Percentiles rank a stretch among this genome's conserved stretches.
Conservation (phyloP, 176 grass and related monocot species). For the Carex parvula region DNA sequence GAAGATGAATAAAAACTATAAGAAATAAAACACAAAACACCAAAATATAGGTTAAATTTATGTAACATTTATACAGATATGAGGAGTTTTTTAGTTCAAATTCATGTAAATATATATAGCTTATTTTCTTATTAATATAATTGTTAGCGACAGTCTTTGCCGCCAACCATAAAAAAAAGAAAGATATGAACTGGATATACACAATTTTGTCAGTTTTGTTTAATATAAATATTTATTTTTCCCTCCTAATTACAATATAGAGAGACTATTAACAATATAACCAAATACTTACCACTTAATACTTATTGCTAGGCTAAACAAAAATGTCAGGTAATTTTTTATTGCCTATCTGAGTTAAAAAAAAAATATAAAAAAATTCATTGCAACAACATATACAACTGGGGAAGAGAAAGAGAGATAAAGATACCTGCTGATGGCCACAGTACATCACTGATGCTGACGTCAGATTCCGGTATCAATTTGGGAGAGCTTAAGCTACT, state of each 20-base stretch:
- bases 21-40: too few relatives aligned
- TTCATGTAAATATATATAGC: too few relatives aligned
- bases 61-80: too few relatives aligned
- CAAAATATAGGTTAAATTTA: too few relatives aligned
- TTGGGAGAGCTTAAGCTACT: neutral
- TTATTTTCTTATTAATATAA: too few relatives aligned
- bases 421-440: slow-evolving; percentile 81
- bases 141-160: too few relatives aligned
- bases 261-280: neutral
- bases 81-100: too few relatives aligned
- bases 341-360: neutral
- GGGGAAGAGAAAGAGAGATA: neutral
- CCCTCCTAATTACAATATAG: neutral
- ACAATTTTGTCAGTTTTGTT: neutral
- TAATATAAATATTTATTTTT: neutral
- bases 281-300: neutral
- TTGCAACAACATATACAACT: neutral
- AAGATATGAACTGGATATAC: neutral
- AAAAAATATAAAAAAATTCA: neutral
- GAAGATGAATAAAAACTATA: too few relatives aligned
- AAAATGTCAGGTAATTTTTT: neutral
- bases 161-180: too few relatives aligned
- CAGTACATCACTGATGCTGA: slow-evolving; percentile 72
- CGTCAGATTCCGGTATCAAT: slow-evolving; percentile 5
- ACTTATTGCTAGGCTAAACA: neutral